A percentile compares a stretch with the other conserved stretches of the same genome.
Evolutionary conservation across 2,329 filamentous ascomycete genomes (phyloP).

Genomic region (Thelonectria blattea): DNA sequence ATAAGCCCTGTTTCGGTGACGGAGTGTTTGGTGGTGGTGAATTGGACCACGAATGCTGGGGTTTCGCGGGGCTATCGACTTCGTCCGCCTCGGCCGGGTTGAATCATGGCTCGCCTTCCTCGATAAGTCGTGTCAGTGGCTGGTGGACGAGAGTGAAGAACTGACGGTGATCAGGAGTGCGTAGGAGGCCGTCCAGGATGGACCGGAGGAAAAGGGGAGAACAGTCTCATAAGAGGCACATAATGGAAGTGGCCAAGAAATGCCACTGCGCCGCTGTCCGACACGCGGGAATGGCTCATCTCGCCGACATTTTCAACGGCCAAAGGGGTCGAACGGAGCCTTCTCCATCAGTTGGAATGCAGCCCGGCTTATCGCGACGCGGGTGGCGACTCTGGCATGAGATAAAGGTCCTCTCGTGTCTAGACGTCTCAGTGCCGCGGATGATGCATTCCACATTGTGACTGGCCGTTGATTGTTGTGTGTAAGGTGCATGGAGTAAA

Average conservation of each 20-base stretch:
- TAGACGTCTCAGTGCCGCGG: conserved; percentile 14
- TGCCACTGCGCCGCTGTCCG: background rate
- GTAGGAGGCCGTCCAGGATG: background rate
- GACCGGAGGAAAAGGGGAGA: background rate
- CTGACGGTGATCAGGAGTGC: background rate
- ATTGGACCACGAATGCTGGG: background rate
- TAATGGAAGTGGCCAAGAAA: background rate
- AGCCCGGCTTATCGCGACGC: conserved; percentile 10
- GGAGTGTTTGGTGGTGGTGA: background rate
- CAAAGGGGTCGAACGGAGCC: background rate
- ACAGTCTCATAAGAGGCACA: background rate
- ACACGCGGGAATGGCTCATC: background rate
- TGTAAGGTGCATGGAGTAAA: background rate
- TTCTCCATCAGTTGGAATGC: conserved; percentile 14
- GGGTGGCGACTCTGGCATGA: conserved; percentile 15
- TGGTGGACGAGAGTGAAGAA: background rate
- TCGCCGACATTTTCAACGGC: background rate
- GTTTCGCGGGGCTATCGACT: background rate
- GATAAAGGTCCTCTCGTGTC: conserved; percentile 13
- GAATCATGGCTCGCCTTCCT: conserved; percentile 7
- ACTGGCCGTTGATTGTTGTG: background rate
- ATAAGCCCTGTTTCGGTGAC: background rate
- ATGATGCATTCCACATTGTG: conserved; percentile 13
- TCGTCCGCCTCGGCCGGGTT: conserved; percentile 4
- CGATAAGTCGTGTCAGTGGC: background rate